A percentile compares a stretch with the other conserved stretches of the same genome.
These are phyloP conservation scores for Leccinum rimulosum DNA, from an alignment of 768 basidiomycete species.

Conservation along the genomic window DNA sequence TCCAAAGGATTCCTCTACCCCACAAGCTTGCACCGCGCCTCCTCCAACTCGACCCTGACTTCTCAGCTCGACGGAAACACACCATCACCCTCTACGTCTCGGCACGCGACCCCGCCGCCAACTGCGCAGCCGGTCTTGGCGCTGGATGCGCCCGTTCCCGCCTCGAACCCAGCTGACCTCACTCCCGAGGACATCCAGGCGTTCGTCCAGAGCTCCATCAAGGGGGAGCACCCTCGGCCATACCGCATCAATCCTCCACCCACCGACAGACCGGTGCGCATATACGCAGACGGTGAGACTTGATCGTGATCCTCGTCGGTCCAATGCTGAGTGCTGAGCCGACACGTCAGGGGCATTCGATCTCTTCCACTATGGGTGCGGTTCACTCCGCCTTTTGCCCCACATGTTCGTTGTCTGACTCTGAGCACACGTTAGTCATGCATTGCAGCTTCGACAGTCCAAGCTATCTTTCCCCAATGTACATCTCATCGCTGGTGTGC, in stretches of 20 bases:
- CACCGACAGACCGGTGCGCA: conserved; percentile 70
- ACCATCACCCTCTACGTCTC: conserved; percentile 19
- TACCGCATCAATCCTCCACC: conserved; percentile 92
- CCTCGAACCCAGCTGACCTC: conserved; percentile 65
- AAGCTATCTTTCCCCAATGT: conserved; percentile 91
- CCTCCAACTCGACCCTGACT: conserved; percentile 54
- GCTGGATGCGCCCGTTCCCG: conserved; percentile 36
- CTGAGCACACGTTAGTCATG: conserved; percentile 58
- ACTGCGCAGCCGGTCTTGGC: conserved; percentile 34
- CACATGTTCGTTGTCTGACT: conserved; percentile 5
- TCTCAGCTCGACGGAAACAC: conserved; percentile 35
- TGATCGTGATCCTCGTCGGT: neutral
- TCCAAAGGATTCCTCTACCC: conserved; percentile 28
- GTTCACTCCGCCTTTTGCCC: conserved; percentile 5
- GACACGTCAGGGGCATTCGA: conserved; percentile 82
- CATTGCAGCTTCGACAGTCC: conserved; percentile 93
- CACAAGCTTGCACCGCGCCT: conserved; percentile 36
- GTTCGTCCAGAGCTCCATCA: conserved; percentile 74
- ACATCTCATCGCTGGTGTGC: conserved; percentile 91
- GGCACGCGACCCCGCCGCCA: conserved; percentile 21
- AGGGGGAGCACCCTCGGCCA: conserved; percentile 57
- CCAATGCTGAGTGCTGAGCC: neutral
- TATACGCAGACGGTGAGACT: conserved; percentile 88
- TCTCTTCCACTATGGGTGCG: conserved; percentile 93
- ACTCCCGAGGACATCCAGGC: conserved; percentile 75